A percentile compares a stretch with the other conserved stretches of the same genome.
Conservation (phyloP, 805 yeast genomes). For the Vanderwaltozyma yarrowii region DNA sequence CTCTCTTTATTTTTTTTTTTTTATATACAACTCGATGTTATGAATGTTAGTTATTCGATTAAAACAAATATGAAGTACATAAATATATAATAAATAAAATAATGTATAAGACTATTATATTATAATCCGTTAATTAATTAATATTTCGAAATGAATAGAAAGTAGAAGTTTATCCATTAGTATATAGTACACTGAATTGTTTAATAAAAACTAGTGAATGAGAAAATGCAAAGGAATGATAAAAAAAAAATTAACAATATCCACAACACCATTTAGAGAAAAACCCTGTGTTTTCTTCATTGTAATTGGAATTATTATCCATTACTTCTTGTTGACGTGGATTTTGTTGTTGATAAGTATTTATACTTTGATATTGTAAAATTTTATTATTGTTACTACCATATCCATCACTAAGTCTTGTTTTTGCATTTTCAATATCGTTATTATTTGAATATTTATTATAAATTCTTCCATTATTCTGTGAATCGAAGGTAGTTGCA, state of each 20-base stretch:
- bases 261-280: constrained; percentile 3
- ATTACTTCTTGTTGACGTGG: not conserved
- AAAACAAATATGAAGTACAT: no score
- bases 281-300: constrained; percentile 1
- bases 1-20: no score
- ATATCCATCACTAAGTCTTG: not conserved
- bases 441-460: not conserved
- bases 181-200: no score
- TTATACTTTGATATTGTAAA: constrained; percentile 3
- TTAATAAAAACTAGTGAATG: no score
- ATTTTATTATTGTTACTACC: not conserved
- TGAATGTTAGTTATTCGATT: no score
- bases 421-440: not conserved
- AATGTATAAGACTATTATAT: no score
- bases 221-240: no score
- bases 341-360: not conserved
- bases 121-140: no score
- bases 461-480: not conserved
- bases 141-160: no score
- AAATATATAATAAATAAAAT: no score
- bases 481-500: not conserved
- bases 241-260: not conserved
- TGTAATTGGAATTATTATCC: constrained; percentile 1
- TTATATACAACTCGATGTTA: no score
- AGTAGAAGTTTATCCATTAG: no score